A percentile compares a stretch with the other conserved stretches of the same genome.
These are phyloP conservation scores for Fusarium falciforme DNA, from an alignment of 2,329 filamentous ascomycete genomes.

Conservation along the genomic window DNA sequence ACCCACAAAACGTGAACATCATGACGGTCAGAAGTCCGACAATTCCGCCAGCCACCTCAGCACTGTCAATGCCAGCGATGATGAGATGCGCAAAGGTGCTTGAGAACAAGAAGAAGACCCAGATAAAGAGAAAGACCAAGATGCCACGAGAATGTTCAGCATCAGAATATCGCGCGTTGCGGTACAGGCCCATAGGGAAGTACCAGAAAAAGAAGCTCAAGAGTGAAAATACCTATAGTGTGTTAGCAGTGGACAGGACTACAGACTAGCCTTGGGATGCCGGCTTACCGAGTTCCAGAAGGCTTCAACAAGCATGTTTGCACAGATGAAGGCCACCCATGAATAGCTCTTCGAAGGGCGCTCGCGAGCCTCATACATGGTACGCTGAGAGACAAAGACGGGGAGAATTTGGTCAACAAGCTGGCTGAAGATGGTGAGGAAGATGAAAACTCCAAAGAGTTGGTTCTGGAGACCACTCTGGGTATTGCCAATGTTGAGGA, in stretches of 20 bases:
- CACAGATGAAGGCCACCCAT: slow-evolving; percentile 75
- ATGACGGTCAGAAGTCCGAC: slow-evolving; percentile 73
- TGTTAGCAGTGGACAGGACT: slow-evolving; percentile 43
- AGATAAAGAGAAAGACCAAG: slow-evolving; percentile 72
- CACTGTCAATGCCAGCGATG: slow-evolving; percentile 71
- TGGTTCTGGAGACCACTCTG: slow-evolving; percentile 76
- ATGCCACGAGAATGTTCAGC: slow-evolving; percentile 61
- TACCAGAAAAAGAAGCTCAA: slow-evolving; percentile 75
- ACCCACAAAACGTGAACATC: slow-evolving; percentile 72
- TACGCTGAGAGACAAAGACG: slow-evolving; percentile 75
- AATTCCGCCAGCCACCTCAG: slow-evolving; percentile 72
- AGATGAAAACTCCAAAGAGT: slow-evolving; percentile 78
- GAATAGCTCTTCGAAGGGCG: slow-evolving; percentile 75
- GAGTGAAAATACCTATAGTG: slow-evolving; percentile 42
- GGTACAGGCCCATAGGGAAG: slow-evolving; percentile 73
- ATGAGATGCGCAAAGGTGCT: slow-evolving; percentile 74
- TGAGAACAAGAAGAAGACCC: slow-evolving; percentile 73
- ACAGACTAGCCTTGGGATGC: no score
- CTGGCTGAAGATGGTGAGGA: slow-evolving; percentile 75
- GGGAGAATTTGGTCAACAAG: slow-evolving; percentile 76
- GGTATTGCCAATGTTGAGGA: slow-evolving; percentile 69
- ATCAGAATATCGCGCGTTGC: slow-evolving; percentile 65
- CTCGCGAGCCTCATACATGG: slow-evolving; percentile 77
- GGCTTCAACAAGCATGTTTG: slow-evolving; percentile 71
- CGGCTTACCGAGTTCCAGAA: slow-evolving; percentile 69